Evolutionary conservation across 805 yeast species (phyloP).

Genomic region (Wickerhamiella dianesei): DNA sequence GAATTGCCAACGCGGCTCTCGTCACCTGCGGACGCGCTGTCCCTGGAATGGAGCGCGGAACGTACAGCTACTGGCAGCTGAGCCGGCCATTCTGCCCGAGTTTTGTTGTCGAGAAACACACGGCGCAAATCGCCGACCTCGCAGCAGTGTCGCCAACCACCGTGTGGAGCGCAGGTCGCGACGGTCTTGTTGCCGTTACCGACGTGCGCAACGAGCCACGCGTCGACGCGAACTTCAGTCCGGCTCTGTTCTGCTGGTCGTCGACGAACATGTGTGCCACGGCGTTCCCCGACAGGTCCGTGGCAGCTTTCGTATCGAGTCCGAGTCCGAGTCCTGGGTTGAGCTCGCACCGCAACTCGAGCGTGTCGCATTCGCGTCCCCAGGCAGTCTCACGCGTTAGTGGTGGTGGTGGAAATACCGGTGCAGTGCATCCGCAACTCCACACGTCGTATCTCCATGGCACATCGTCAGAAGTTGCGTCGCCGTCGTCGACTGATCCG

Average conservation of each 20-base stretch:
- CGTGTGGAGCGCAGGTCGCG: slow-evolving; percentile 40
- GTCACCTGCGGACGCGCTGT: slow-evolving; percentile 16
- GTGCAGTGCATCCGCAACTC: neutral
- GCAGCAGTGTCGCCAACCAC: slow-evolving; percentile 11
- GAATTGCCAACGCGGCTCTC: slow-evolving; percentile 8
- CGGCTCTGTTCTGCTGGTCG: slow-evolving; percentile 47
- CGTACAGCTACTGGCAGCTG: slow-evolving; percentile 15
- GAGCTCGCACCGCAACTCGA: neutral
- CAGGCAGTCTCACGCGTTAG: too few relatives aligned
- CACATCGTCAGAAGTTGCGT: neutral
- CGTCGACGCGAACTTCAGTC: slow-evolving; percentile 38
- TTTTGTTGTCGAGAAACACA: slow-evolving; percentile 36
- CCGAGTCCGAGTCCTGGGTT: neutral
- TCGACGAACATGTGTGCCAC: slow-evolving; percentile 21
- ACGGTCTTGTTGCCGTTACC: slow-evolving; percentile 35
- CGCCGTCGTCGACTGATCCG: neutral
- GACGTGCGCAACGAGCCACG: slow-evolving; percentile 34
- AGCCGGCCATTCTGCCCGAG: slow-evolving; percentile 59
- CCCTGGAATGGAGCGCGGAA: slow-evolving; percentile 5
- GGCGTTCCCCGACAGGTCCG: neutral
- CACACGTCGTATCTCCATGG: neutral
- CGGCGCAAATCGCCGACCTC: slow-evolving; percentile 42
- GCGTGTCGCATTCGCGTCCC: neutral
- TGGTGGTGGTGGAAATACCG: neutral
- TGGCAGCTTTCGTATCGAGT: neutral